Conservation (phyloP, 495 filamentous ascomycete species). For the Geoglossum glabrum region DNA sequence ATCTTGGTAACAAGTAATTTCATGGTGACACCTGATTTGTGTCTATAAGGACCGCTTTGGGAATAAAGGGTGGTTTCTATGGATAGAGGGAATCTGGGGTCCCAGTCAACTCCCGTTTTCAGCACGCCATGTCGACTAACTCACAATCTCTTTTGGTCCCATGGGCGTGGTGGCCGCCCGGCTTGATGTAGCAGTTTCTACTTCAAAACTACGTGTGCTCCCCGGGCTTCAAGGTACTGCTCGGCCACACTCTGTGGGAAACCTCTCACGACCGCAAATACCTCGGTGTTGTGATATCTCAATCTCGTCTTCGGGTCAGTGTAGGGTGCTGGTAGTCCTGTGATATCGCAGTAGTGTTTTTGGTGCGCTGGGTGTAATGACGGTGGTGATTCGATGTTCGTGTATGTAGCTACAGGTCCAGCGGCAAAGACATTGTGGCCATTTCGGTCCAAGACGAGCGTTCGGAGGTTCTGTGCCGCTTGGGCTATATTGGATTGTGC, state of each 20-base stretch:
- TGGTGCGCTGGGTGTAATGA: constrained; percentile 51
- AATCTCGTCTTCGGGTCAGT: constrained; percentile 84
- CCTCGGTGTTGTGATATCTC: constrained; percentile 73
- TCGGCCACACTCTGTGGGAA: constrained; percentile 65
- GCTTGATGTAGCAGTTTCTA: constrained; percentile 18
- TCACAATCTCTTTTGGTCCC: too few relatives aligned
- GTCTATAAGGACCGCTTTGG: too few relatives aligned
- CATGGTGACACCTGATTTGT: too few relatives aligned
- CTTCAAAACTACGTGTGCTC: constrained; percentile 84
- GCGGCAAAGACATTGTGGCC: constrained; percentile 17
- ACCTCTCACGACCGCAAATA: constrained; percentile 59
- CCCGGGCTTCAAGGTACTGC: constrained; percentile 69
- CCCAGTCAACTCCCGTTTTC: too few relatives aligned
- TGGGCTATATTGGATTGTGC: constrained; percentile 46
- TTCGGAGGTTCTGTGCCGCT: constrained; percentile 63
- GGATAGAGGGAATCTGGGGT: too few relatives aligned
- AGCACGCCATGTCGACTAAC: too few relatives aligned
- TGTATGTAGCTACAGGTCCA: constrained; percentile 70
- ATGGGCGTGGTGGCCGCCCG: too few relatives aligned
- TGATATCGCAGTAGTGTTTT: constrained; percentile 85
- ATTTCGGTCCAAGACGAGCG: constrained; percentile 66
- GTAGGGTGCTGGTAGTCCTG: constrained; percentile 71
- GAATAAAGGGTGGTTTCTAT: too few relatives aligned
- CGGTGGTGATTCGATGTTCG: constrained; percentile 83
- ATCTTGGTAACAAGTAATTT: too few relatives aligned